Evolutionary conservation across 2,329 filamentous ascomycete genomes (phyloP).

Genomic region (Fusarium sp.): DNA sequence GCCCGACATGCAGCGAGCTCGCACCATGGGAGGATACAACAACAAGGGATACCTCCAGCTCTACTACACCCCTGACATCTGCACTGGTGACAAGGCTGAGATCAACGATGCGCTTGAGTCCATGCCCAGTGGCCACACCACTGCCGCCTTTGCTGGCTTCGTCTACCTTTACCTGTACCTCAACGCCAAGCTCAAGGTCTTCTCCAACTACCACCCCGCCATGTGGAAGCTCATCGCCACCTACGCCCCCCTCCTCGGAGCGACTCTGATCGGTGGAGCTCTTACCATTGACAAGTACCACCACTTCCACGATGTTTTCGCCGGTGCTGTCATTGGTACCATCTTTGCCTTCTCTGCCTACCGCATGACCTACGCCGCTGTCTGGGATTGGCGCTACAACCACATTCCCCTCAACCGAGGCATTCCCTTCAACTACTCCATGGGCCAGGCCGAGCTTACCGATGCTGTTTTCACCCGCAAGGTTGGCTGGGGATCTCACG

Average conservation of each 20-base stretch:
- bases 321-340: slow-evolving; percentile 74
- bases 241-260: slow-evolving; percentile 76
- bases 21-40: slow-evolving; percentile 56
- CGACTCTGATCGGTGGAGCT: slow-evolving; percentile 75
- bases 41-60: slow-evolving; percentile 67
- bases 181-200: slow-evolving; percentile 83
- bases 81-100: slow-evolving; percentile 73
- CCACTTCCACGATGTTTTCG: slow-evolving; percentile 81
- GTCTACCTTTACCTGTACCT: slow-evolving; percentile 79
- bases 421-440: slow-evolving; percentile 65
- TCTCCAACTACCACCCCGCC: slow-evolving; percentile 76
- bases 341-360: slow-evolving; percentile 75
- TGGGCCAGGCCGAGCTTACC: slow-evolving; percentile 61
- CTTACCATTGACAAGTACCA: slow-evolving; percentile 81
- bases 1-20: slow-evolving; percentile 56
- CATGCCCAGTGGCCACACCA: slow-evolving; percentile 80
- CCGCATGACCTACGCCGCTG: slow-evolving; percentile 74
- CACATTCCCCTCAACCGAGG: slow-evolving; percentile 74
- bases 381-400: slow-evolving; percentile 76
- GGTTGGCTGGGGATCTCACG: slow-evolving; percentile 68
- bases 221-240: slow-evolving; percentile 79
- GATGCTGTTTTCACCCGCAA: slow-evolving; percentile 70
- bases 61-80: slow-evolving; percentile 78
- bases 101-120: slow-evolving; percentile 79
- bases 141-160: slow-evolving; percentile 79